Conservation (phyloP, 1,139 yeast genomes). For the Casaregolazyma lundiana region DNA sequence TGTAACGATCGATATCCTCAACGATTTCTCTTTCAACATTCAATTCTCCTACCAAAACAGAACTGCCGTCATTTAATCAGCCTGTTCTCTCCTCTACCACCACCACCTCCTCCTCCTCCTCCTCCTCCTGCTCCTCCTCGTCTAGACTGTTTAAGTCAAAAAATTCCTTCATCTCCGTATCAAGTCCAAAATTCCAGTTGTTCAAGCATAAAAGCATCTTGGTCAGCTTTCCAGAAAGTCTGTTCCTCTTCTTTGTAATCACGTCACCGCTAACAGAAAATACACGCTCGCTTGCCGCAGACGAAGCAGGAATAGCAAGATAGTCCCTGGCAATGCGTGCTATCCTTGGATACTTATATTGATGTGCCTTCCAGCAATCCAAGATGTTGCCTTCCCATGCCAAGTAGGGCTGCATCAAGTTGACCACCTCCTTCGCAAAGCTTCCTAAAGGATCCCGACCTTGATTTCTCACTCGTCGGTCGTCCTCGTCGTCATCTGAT, state of each 20-base stretch:
- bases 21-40: too few species aligned
- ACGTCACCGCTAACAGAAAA: not conserved
- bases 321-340: not conserved
- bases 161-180: not conserved
- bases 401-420: not conserved
- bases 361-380: not conserved
- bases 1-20: too few species aligned
- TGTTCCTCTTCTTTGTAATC: not conserved
- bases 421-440: not conserved
- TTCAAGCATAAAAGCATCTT: not conserved
- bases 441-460: not conserved
- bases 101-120: too few species aligned
- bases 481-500: too few species aligned
- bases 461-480: too few species aligned
- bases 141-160: not conserved
- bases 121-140: not conserved
- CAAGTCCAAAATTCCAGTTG: not conserved
- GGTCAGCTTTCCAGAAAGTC: not conserved
- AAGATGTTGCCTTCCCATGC: not conserved
- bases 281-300: not conserved
- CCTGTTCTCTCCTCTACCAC: too few species aligned
- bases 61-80: too few species aligned
- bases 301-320: not conserved
- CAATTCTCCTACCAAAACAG: too few species aligned
- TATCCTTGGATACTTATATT: not conserved